Evolutionary conservation across 2,329 filamentous ascomycete species (phyloP).

Genomic region (Dactylellina drechsleri): DNA sequence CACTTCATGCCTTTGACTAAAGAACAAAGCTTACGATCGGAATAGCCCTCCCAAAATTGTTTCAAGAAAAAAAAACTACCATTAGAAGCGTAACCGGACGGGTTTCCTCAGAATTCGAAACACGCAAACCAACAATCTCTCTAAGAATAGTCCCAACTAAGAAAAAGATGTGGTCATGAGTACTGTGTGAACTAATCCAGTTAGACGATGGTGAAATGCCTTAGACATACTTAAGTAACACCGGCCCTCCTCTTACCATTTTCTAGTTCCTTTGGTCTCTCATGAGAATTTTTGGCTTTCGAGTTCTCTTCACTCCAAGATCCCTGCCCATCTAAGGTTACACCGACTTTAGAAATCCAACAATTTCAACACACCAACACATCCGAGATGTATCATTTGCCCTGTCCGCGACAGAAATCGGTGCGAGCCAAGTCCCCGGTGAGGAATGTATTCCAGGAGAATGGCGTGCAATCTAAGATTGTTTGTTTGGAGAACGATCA

Average conservation of each 20-base stretch:
- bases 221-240: slow-evolving; percentile 31
- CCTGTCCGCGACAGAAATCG: slow-evolving; percentile 25
- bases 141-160: slow-evolving; percentile 47
- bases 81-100: slow-evolving; percentile 48
- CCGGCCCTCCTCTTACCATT: slow-evolving; percentile 7
- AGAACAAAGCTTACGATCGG: not conserved
- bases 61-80: not conserved
- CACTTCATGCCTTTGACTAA: not conserved
- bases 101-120: slow-evolving; percentile 41
- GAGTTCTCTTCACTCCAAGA: slow-evolving; percentile 1
- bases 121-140: slow-evolving; percentile 37
- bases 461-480: slow-evolving; percentile 44
- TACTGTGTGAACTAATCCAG: not conserved
- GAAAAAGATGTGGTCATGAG: not conserved
- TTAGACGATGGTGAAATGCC: not conserved
- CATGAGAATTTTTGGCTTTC: slow-evolving; percentile 19
- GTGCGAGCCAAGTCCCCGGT: slow-evolving; percentile 13
- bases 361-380: slow-evolving; percentile 31
- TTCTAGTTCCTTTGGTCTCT: slow-evolving; percentile 30
- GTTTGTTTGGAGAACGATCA: slow-evolving; percentile 49
- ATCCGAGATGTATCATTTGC: slow-evolving; percentile 41
- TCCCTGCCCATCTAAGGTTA: slow-evolving; percentile 2
- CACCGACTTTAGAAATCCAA: slow-evolving; percentile 16
- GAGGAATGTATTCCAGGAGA: slow-evolving; percentile 25
- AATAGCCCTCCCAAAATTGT: not conserved